phyloP scores from a whole-genome alignment of 2,329 filamentous ascomycete species.

The Monosporascus ibericus region DNA sequence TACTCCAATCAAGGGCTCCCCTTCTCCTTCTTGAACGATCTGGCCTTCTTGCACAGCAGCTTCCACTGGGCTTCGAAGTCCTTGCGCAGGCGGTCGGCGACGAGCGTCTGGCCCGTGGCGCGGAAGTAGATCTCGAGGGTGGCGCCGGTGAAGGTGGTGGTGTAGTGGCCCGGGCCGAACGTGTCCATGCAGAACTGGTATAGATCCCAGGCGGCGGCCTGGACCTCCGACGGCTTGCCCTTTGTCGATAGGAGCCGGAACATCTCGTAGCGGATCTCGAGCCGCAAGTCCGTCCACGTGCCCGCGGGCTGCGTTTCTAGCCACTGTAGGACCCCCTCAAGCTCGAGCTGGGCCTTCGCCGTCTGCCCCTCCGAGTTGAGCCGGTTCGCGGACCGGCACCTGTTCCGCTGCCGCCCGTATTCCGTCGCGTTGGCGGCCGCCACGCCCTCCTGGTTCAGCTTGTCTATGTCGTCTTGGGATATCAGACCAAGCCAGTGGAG shows the following conservation, averaged over 20 bases:
- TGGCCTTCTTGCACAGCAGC: slow-evolving; percentile 3
- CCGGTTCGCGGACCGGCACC: neutral
- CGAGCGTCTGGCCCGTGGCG: neutral
- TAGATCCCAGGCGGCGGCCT: neutral
- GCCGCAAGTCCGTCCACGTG: slow-evolving; percentile 1
- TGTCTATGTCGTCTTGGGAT: slow-evolving; percentile 3
- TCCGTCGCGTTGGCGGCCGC: neutral
- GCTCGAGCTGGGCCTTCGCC: neutral
- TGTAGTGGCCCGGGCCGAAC: slow-evolving; percentile 1
- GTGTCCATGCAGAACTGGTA: slow-evolving; percentile 1
- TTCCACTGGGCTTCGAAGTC: slow-evolving; percentile 4
- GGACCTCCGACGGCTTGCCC: neutral
- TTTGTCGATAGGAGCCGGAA: neutral
- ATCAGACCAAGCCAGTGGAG: slow-evolving; percentile 1
- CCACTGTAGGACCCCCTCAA: slow-evolving; percentile 1
- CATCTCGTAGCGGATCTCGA: neutral
- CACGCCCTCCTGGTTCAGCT: slow-evolving; percentile 3
- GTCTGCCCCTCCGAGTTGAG: neutral
- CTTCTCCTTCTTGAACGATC: slow-evolving; percentile 2
- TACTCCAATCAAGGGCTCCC: neutral
- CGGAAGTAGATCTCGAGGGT: slow-evolving; percentile 2
- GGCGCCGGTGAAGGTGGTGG: slow-evolving; percentile 3
- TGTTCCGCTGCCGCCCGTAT: neutral
- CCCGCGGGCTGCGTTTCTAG: slow-evolving; percentile 1
- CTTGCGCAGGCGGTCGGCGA: neutral